Evolutionary conservation across 257 asterid genomes (phyloP).

Genomic region (Fraxinus anomala): DNA sequence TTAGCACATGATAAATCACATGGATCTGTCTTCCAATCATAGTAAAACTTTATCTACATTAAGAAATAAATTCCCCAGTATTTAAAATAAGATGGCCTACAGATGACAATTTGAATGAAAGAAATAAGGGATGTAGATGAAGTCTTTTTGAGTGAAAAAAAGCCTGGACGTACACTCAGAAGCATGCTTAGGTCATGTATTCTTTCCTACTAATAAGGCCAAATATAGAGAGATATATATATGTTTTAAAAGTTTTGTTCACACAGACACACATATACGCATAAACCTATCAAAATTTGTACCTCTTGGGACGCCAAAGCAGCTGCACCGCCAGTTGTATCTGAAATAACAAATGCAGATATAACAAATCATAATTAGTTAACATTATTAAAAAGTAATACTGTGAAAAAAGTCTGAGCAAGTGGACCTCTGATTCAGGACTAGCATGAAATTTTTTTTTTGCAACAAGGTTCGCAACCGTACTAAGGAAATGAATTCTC

Average conservation of each 20-base stretch:
- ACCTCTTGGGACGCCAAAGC: neutral
- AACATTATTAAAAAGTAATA: neutral
- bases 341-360: neutral
- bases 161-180: neutral
- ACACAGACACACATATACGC: neutral
- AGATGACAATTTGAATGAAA: no score
- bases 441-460: no score
- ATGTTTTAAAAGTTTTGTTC: neutral
- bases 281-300: neutral
- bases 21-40: constrained; percentile 28
- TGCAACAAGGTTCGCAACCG: neutral
- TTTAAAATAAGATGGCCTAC: neutral
- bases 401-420: neutral
- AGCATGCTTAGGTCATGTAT: neutral
- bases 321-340: neutral
- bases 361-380: neutral
- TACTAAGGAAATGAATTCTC: neutral
- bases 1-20: constrained; percentile 34
- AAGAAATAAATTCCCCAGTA: neutral
- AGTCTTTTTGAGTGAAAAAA: no score
- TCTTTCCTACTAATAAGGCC: neutral
- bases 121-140: no score
- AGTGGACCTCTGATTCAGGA: neutral
- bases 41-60: neutral
- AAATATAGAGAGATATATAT: neutral